Base-by-base conservation (phyloP, 2,329 filamentous ascomycete genomes). In the Aspergillus thermomutatus region DNA sequence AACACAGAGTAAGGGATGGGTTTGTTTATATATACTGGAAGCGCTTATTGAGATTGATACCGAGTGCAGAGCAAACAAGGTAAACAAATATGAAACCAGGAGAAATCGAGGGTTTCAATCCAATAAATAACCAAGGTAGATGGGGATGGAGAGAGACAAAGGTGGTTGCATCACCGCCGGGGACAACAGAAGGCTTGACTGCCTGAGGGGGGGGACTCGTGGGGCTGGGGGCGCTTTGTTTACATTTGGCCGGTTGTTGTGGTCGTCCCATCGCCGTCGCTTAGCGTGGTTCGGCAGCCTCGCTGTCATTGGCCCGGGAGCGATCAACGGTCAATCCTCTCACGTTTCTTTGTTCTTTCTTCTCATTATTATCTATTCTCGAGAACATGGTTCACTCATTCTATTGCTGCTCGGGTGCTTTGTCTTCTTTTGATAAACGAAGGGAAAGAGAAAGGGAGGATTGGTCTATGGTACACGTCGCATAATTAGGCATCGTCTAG, bases 161-260 rank as follows among this genome's bases (percentile, higher is more conserved):
- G 54, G 34, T 37, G 49, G 55, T 49, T 37, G 47, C 50, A 50
- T 41, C 47, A 26, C 47, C n/a, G 31, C 17, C 34, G 37, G 31
- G 23, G 46, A 56, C 59, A 61, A 61, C 59, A 37, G 31, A 37
- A 37, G 31, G 31, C 31, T 37, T 37, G 31, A 37, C 31, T 37
- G 2, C 31, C 14, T 37, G 31, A 37, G 31, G 45, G 55, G 19
- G 23, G 19, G 19, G 45, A 40, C 41, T 27, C 21, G 60, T 49
- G 59, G 59, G 56, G 56, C 60, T 61, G 53, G 52, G 56, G 54
- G 55, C 56, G 50, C 53, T 64, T 64, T 64, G 63, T 64, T 65
- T 65, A 64, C 62, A 57, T 64, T 61, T 57, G 41, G 49, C 41
- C 21, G n/a, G 43, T 46, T 46, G 43, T 46, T 34, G 31, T 34